A percentile compares a stretch with the other conserved stretches of the same genome.
phyloP scores from a whole-genome alignment of 192 early-diverging fungal genomes.

The Coemansia sp. region DNA sequence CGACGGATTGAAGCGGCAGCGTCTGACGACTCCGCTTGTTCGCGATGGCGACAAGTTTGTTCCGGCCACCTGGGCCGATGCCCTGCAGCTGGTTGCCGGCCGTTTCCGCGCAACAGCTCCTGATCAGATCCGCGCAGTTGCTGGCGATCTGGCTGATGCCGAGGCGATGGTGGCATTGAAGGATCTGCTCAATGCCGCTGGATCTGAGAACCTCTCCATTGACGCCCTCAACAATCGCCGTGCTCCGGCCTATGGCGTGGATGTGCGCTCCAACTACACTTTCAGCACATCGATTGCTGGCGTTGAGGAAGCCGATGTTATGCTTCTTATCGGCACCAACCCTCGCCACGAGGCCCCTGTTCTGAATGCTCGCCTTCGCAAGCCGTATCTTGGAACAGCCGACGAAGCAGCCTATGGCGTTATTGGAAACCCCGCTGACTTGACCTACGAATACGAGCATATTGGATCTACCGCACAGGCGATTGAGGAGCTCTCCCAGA shows the following conservation, averaged over 20 bases:
- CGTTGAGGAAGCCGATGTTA: conserved; percentile 90
- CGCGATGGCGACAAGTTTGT: conserved; percentile 83
- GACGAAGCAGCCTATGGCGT: conserved; percentile 69
- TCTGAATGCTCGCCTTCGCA: conserved; percentile 94
- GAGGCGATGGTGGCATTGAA: conserved; percentile 93
- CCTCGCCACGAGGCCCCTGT: conserved; percentile 96
- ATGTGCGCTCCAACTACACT: conserved; percentile 89
- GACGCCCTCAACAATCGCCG: conserved; percentile 56
- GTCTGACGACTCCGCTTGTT: conserved; percentile 90
- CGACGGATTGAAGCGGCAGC: conserved; percentile 95
- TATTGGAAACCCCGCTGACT: conserved; percentile 73
- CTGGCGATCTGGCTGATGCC: conserved; percentile 91
- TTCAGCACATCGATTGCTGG: conserved; percentile 83
- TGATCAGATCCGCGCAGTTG: conserved; percentile 76
- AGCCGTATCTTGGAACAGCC: conserved; percentile 83
- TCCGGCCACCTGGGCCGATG: conserved; percentile 83
- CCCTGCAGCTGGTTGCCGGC: conserved; percentile 70
- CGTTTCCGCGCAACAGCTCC: conserved; percentile 63
- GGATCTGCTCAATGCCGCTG: conserved; percentile 87
- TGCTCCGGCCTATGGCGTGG: conserved; percentile 58
- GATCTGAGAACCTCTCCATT: conserved; percentile 81
- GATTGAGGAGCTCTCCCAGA: conserved; percentile 67
- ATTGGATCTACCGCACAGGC: conserved; percentile 66
- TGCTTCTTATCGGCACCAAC: conserved; percentile 92
- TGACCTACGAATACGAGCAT: conserved; percentile 92